Percentiles rank a stretch among this genome's conserved stretches.
Evolutionary conservation across 2,329 filamentous ascomycete genomes (phyloP).

Genomic region (Penicillium hordei): DNA sequence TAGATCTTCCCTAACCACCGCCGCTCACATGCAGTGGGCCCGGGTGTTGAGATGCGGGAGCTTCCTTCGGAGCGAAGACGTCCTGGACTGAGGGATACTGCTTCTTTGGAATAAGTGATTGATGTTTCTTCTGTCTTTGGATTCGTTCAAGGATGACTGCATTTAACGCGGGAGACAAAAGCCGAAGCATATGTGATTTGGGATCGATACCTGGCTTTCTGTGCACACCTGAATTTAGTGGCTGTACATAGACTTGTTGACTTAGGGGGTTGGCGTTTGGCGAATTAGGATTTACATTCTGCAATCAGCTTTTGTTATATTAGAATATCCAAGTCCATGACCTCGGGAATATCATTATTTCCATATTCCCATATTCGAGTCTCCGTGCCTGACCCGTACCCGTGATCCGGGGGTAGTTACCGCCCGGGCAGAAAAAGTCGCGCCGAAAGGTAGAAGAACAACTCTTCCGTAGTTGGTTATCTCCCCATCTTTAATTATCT

Average conservation of each 20-base stretch:
- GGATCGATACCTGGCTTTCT: constrained; percentile 18
- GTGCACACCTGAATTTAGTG: constrained; percentile 14
- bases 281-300: constrained; percentile 24
- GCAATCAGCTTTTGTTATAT: constrained; percentile 8
- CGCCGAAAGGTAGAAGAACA: constrained; percentile 32
- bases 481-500: constrained; percentile 13
- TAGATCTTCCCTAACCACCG: constrained; percentile 63
- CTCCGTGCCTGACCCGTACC: constrained; percentile 4
- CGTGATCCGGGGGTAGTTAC: constrained; percentile 18
- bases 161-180: constrained; percentile 22
- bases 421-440: constrained; percentile 39
- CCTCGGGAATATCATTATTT: not conserved
- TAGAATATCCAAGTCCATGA: not conserved
- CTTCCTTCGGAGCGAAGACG: constrained; percentile 57
- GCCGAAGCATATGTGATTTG: constrained; percentile 21
- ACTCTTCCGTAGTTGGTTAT: constrained; percentile 12
- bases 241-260: constrained; percentile 37
- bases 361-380: not conserved
- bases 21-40: constrained; percentile 67
- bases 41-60: constrained; percentile 77
- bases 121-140: constrained; percentile 7
- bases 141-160: constrained; percentile 8
- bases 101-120: constrained; percentile 62
- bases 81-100: constrained; percentile 63
- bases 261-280: constrained; percentile 32